Percentiles rank a stretch among this genome's conserved stretches.
phyloP scores from a whole-genome alignment of 208 protist species.

The Acanthamoeba sp. region DNA sequence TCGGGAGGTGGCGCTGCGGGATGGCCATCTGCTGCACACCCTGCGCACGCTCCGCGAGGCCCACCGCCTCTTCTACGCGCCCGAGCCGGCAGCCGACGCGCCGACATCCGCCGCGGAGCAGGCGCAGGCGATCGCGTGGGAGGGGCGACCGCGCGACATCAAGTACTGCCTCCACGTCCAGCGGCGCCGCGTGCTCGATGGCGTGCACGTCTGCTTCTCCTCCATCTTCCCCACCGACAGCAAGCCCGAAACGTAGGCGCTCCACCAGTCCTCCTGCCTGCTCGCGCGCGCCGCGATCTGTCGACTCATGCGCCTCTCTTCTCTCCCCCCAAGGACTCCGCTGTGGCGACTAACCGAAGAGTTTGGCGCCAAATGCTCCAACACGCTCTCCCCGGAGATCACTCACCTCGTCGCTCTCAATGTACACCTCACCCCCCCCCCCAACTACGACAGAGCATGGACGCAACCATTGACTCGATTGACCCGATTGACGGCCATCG shows the following conservation, averaged over 20 bases:
- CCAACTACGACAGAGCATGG: too few relatives aligned
- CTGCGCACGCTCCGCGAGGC: background rate
- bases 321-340: background rate
- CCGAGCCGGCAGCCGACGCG: background rate
- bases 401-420: constrained; percentile 32
- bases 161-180: constrained; percentile 31
- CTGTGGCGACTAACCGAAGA: background rate
- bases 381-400: background rate
- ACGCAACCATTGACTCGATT: too few relatives aligned
- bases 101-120: background rate
- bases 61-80: constrained; percentile 21
- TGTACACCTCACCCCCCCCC: background rate
- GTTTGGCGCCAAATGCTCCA: constrained; percentile 4
- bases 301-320: background rate
- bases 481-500: background rate
- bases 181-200: background rate
- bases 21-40: background rate
- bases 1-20: background rate
- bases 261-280: background rate
- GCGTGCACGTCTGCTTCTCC: constrained; percentile 12
- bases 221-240: background rate
- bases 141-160: background rate
- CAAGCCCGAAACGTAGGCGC: background rate
- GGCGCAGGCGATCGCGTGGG: background rate
- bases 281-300: background rate